A percentile compares a stretch with the other conserved stretches of the same genome.
Conservation (phyloP, 1,284 basidiomycete genomes). For the Baeospora myosura region DNA sequence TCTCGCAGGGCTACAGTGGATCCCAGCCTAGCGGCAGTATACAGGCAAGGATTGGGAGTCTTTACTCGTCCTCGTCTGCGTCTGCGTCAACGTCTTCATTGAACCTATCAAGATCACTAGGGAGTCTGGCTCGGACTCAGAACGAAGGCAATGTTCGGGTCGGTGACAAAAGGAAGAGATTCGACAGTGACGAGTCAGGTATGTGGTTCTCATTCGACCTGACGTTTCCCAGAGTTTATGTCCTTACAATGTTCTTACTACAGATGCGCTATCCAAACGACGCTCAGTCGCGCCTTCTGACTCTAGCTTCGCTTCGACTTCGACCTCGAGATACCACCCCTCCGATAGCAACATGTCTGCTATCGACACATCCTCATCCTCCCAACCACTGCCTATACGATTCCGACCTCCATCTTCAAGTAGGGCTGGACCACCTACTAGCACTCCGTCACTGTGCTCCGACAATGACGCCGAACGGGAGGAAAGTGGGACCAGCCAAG, state of each 20-base stretch:
- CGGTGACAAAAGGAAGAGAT: conserved; percentile 4
- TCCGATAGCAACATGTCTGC: neutral
- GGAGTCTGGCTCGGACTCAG: no score
- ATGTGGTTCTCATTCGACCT: neutral
- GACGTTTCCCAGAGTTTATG: neutral
- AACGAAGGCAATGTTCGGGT: neutral
- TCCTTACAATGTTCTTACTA: neutral
- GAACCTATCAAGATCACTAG: no score
- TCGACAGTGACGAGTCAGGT: conserved; percentile 2
- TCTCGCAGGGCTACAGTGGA: conserved; percentile 1
- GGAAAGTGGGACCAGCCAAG: conserved; percentile 37
- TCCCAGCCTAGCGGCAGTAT: neutral
- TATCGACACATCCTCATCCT: no score
- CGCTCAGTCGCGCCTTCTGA: conserved; percentile 6
- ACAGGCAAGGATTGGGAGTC: no score
- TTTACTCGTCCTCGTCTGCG: neutral
- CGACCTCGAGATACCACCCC: conserved; percentile 3
- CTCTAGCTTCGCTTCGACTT: conserved; percentile 11
- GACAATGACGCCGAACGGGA: conserved; percentile 56
- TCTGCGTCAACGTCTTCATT: neutral
- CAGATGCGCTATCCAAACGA: conserved; percentile 1
- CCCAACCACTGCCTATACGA: conserved; percentile 1
- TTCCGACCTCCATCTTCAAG: neutral
- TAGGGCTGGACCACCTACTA: conserved; percentile 13
- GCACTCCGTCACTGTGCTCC: conserved; percentile 65